Evolutionary conservation across 1,139 yeast species (phyloP).

Genomic region (Nakaseomyces bracarensis): DNA sequence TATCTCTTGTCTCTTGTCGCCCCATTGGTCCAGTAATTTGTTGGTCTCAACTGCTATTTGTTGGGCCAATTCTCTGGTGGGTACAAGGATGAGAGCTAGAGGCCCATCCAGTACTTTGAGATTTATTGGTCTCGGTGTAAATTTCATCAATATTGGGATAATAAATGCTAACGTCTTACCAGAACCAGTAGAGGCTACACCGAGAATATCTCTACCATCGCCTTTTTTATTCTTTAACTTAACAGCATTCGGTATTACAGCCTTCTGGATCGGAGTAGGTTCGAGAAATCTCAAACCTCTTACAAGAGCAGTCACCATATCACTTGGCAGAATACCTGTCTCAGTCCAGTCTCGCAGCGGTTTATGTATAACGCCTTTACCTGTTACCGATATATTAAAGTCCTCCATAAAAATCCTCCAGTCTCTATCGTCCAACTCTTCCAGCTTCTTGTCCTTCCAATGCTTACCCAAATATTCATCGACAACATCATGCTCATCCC

Average conservation of each 20-base stretch:
- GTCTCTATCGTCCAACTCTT: constrained; percentile 69
- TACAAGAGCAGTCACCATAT: constrained; percentile 36
- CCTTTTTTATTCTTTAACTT: constrained; percentile 29
- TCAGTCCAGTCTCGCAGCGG: constrained; percentile 68
- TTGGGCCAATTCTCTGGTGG: constrained; percentile 88
- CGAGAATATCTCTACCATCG: constrained; percentile 51
- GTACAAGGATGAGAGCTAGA: constrained; percentile 64
- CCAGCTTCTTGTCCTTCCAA: constrained; percentile 63
- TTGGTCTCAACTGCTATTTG: constrained; percentile 67
- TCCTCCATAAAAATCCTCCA: constrained; percentile 88
- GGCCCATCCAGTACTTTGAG: constrained; percentile 50
- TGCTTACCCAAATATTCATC: constrained; percentile 35
- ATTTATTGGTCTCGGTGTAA: constrained; percentile 31
- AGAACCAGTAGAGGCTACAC: constrained; percentile 94
- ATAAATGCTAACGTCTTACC: constrained; percentile 87
- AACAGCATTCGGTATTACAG: constrained; percentile 70
- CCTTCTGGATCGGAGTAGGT: constrained; percentile 90
- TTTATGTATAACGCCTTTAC: constrained; percentile 36
- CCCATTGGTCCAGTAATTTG: constrained; percentile 39
- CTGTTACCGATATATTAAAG: constrained; percentile 55
- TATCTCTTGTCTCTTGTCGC: constrained; percentile 28
- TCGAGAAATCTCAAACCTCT: constrained; percentile 40
- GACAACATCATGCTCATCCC: constrained; percentile 5
- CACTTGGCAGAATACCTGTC: constrained; percentile 46
- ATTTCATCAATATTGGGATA: constrained; percentile 58